Evolutionary conservation across 768 basidiomycete genomes (phyloP).

Genomic region (Pisolithus microcarpus): DNA sequence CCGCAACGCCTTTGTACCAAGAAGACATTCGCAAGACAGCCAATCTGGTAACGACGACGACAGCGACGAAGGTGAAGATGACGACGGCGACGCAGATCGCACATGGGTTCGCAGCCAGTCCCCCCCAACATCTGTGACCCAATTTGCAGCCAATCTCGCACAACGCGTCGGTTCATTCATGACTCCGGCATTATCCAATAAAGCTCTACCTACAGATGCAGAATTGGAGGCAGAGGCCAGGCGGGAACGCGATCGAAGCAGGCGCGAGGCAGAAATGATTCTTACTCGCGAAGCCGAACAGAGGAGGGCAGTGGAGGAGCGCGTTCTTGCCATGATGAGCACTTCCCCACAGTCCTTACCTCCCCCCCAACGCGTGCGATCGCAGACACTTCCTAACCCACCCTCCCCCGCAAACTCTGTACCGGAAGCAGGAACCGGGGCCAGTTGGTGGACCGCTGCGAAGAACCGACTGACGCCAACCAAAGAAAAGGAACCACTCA

Average conservation of each 20-base stretch:
- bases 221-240: constrained; percentile 79
- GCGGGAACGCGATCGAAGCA: constrained; percentile 65
- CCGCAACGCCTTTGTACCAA: constrained; percentile 50
- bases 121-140: constrained; percentile 61
- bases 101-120: constrained; percentile 36
- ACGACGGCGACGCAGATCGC: constrained; percentile 20
- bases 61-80: constrained; percentile 28
- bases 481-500: constrained; percentile 66
- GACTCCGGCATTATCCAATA: constrained; percentile 39
- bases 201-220: constrained; percentile 56
- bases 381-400: constrained; percentile 48
- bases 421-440: constrained; percentile 41
- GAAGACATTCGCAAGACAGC: constrained; percentile 45
- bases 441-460: constrained; percentile 67
- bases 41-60: constrained; percentile 37
- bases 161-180: constrained; percentile 69
- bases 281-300: constrained; percentile 65
- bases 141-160: constrained; percentile 67
- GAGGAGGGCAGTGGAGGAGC: constrained; percentile 61
- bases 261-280: constrained; percentile 74
- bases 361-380: constrained; percentile 53
- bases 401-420: constrained; percentile 59
- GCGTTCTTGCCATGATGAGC: constrained; percentile 69
- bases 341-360: constrained; percentile 35
- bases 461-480: constrained; percentile 74